phyloP scores from a whole-genome alignment of 176 grass and related monocot species.

The Microstegium vimineum region DNA sequence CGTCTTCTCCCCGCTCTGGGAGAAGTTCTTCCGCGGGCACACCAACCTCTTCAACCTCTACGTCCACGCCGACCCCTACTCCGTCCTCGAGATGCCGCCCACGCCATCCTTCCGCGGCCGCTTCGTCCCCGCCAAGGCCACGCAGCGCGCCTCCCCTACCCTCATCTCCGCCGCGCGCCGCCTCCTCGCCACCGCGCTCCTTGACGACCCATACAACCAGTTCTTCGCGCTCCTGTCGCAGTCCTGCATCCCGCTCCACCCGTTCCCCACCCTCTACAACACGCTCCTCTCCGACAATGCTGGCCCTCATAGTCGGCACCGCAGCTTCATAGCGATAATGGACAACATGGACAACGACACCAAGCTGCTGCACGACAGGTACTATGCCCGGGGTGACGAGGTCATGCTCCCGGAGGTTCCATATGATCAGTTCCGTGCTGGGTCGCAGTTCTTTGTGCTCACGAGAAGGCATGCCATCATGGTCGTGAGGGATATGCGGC shows the following conservation, averaged over 20 bases:
- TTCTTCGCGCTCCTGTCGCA: constrained; percentile 86
- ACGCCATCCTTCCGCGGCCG: constrained; percentile 63
- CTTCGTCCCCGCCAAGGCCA: constrained; percentile 83
- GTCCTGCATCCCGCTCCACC: constrained; percentile 81
- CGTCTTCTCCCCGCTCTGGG: constrained; percentile 88
- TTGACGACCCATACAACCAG: constrained; percentile 65
- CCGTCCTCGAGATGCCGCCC: constrained; percentile 36
- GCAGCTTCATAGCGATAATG: constrained; percentile 95
- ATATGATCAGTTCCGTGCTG: constrained; percentile 63
- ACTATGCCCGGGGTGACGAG: constrained; percentile 72
- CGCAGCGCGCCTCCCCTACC: constrained; percentile 80
- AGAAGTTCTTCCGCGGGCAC: constrained; percentile 71
- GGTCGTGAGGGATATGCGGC: constrained; percentile 80
- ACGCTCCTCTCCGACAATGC: constrained; percentile 48
- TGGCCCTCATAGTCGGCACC: constrained; percentile 44
- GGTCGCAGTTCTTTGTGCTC: constrained; percentile 91
- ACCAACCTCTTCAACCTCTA: constrained; percentile 70
- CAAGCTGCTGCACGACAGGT: constrained; percentile 64
- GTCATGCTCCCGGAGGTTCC: constrained; percentile 89
- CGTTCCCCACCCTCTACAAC: constrained; percentile 65
- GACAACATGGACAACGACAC: constrained; percentile 58
- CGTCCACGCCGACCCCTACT: constrained; percentile 76
- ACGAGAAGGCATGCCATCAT: constrained; percentile 70
- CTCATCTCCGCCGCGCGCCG: constrained; percentile 84
- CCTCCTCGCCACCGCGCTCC: constrained; percentile 66